Evolutionary conservation across 768 basidiomycete genomes (phyloP).

Genomic region (Panellus pusillus): DNA sequence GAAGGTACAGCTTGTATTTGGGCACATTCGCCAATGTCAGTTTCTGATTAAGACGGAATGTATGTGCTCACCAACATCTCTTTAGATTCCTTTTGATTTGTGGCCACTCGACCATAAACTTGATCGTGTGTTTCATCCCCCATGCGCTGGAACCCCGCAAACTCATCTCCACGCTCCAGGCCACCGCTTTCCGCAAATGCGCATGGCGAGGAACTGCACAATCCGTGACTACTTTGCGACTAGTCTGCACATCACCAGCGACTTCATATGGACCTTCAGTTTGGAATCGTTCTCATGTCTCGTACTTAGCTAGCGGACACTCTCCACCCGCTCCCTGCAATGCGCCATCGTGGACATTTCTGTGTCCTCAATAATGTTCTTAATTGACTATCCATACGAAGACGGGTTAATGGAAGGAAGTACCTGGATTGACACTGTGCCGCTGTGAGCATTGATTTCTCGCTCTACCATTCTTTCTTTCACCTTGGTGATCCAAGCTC

Average conservation of each 20-base stretch:
- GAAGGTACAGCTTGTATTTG: too few relatives aligned
- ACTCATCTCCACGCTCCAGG: neutral
- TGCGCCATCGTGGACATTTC: slow-evolving; percentile 18
- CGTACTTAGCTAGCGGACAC: slow-evolving; percentile 11
- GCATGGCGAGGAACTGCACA: slow-evolving; percentile 18
- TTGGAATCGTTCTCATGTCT: neutral
- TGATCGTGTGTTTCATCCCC: too few relatives aligned
- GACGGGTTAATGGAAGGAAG: too few relatives aligned
- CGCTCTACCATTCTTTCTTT: too few relatives aligned
- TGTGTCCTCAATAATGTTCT: too few relatives aligned
- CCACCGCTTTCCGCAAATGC: slow-evolving; percentile 21
- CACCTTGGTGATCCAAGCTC: too few relatives aligned
- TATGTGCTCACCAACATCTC: neutral
- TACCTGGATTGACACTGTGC: too few relatives aligned
- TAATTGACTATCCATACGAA: too few relatives aligned
- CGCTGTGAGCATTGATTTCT: too few relatives aligned
- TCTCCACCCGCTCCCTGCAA: slow-evolving; percentile 18
- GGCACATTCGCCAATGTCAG: slow-evolving; percentile 14
- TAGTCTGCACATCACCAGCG: slow-evolving; percentile 23
- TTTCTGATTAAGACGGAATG: neutral
- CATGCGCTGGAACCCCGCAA: neutral
- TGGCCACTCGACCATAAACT: too few relatives aligned
- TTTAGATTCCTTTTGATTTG: slow-evolving; percentile 20
- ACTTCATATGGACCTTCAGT: neutral
- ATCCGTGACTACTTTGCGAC: slow-evolving; percentile 23